Conservation (phyloP, 345 rosid genomes). For the Eucalyptus tenuipes region DNA sequence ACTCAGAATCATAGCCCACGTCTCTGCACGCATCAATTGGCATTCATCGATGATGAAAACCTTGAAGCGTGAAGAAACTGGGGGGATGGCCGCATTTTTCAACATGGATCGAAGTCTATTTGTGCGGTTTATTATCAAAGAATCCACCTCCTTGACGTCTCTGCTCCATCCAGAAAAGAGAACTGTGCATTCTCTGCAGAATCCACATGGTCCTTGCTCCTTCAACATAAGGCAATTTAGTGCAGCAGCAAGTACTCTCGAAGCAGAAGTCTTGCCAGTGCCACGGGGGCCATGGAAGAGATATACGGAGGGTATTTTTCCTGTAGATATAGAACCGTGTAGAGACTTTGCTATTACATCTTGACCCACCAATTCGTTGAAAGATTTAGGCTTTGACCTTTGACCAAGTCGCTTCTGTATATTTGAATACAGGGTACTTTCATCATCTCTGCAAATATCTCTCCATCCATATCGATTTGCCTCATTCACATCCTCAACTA, state of each 20-base stretch:
- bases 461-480: constrained; percentile 3
- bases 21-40: constrained; percentile 63
- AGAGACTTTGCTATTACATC: constrained; percentile 66
- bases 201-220: constrained; percentile 78
- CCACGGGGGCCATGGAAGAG: constrained; percentile 95
- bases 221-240: constrained; percentile 71
- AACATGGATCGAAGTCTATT: constrained; percentile 49
- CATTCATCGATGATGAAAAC: constrained; percentile 83
- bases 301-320: constrained; percentile 61
- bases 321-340: constrained; percentile 60
- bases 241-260: constrained; percentile 87
- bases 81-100: constrained; percentile 54
- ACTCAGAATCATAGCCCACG: constrained; percentile 62
- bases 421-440: constrained; percentile 16
- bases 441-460: constrained; percentile 18
- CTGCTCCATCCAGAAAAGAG: constrained; percentile 60
- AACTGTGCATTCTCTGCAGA: constrained; percentile 61
- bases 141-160: constrained; percentile 73
- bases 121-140: constrained; percentile 44
- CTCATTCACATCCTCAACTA: constrained; percentile 24
- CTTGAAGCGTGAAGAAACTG: constrained; percentile 64
- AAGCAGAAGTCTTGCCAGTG: constrained; percentile 84
- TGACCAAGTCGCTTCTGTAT: constrained; percentile 62
- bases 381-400: constrained; percentile 67
- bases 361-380: constrained; percentile 84